Evolutionary conservation across 1,139 yeast genomes (phyloP).

Genomic region (Diutina mesorugosa): DNA sequence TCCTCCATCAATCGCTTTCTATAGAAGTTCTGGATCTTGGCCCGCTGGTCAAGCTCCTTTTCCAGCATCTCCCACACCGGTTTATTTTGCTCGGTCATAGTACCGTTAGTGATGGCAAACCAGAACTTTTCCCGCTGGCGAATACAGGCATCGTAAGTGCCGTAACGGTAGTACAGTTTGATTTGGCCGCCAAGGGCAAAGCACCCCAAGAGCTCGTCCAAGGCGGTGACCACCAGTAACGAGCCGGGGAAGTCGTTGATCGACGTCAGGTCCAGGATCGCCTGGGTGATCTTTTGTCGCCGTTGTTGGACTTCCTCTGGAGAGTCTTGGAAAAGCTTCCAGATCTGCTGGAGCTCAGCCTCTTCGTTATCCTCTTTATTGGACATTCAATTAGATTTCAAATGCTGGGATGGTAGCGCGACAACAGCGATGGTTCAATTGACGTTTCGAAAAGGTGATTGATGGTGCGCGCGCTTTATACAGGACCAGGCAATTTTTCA

Average conservation of each 20-base stretch:
- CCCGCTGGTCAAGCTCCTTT: slow-evolving; percentile 32
- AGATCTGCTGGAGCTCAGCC: background rate
- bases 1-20: slow-evolving; percentile 50
- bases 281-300: slow-evolving; percentile 13
- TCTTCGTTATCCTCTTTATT: background rate
- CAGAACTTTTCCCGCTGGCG: slow-evolving; percentile 63
- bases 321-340: background rate
- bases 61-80: slow-evolving; percentile 5
- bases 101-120: slow-evolving; percentile 59
- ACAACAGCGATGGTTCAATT: no score
- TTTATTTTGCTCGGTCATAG: slow-evolving; percentile 8
- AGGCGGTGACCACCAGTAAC: slow-evolving; percentile 48
- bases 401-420: background rate
- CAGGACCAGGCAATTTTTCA: background rate
- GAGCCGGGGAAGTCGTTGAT: slow-evolving; percentile 21
- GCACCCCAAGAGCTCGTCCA: slow-evolving; percentile 77
- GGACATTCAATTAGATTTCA: background rate
- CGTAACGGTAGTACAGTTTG: slow-evolving; percentile 71
- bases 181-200: slow-evolving; percentile 86
- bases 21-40: slow-evolving; percentile 58
- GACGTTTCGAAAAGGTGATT: background rate
- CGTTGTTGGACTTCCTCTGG: background rate
- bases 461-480: background rate
- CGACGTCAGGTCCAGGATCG: slow-evolving; percentile 11
- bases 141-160: slow-evolving; percentile 60